Evolutionary conservation across 1,284 basidiomycete genomes (phyloP), one percentile per base, ranked within the genome.

Genomic region (Sporisorium sorghi): DNA sequence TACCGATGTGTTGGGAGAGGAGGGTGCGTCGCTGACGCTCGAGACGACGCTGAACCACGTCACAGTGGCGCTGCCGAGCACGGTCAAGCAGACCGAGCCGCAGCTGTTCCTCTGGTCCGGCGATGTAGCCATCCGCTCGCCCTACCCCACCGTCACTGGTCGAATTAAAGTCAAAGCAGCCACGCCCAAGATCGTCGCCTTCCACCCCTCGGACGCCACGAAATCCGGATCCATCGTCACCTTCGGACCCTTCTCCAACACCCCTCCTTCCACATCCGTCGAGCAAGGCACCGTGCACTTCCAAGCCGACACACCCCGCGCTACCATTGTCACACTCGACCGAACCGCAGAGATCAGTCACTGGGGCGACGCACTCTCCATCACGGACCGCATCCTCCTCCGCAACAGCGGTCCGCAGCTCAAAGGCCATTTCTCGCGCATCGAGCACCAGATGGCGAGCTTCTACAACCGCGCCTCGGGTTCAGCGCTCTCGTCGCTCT

Each of bases 321-420:
- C 94, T 14, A 90, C 93, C 69, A 87, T 97, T 58, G 88, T 88
- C 21, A 89, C 87, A 28, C 88, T 96, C 32, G 88, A 90, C 60
- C 90, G 97, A 47, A 84, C 88, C 0, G 94, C 92, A 2, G 94
- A 99, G 86, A 90, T 99, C 76, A 94, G 93, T 71, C 96, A 99
- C 85, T 99, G 96, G 97, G 94, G 95, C 43, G 90, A 90, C 52
- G 97, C 96, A 85, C 85, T 99, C 43, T 96, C 97, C 81, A 91
- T 96, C 48, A 89, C 97, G 84, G 95, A 99, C 85, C 89, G 92
- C 49, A 89, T 97, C 67, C 85, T 89, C 65, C 86, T 99, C 21
- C 89, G 89, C 83, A 99, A 99, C 83, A 91, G 90, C 62, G 96
- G 96, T 0, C 93, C 96, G 14, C 85, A 86, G 93, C 88, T 99